A percentile compares a stretch with the other conserved stretches of the same genome.
Evolutionary conservation across 371 early-diverging fungal species (phyloP).

Genomic region (Capillidium heterosporum): DNA sequence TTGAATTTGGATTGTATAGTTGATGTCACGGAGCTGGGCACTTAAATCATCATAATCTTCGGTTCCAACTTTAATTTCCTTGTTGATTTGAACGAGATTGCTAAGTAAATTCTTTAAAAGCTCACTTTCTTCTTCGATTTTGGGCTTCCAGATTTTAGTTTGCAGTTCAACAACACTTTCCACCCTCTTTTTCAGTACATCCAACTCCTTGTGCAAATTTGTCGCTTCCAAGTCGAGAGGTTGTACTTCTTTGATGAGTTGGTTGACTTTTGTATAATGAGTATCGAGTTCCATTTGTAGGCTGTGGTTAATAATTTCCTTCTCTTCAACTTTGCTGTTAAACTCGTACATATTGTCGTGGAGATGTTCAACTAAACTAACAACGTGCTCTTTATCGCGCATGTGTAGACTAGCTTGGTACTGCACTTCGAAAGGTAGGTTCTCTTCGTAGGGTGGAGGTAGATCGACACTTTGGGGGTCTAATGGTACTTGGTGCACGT

Average conservation of each 20-base stretch:
- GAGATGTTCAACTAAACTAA: too few relatives aligned
- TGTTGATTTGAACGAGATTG: too few relatives aligned
- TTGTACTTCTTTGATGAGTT: not conserved
- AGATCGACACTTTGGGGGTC: constrained; percentile 87
- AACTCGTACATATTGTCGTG: too few relatives aligned
- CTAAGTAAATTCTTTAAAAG: not conserved
- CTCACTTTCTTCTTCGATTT: not conserved
- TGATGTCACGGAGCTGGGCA: not conserved
- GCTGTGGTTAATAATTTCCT: not conserved
- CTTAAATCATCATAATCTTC: not conserved
- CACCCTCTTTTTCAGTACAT: too few relatives aligned
- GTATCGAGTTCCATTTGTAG: not conserved
- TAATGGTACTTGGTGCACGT: constrained; percentile 78
- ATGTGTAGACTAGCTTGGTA: not conserved
- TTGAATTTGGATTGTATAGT: not conserved
- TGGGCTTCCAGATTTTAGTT: not conserved
- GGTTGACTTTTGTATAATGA: not conserved
- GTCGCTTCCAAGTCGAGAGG: not conserved
- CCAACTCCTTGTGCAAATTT: not conserved
- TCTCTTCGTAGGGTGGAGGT: too few relatives aligned
- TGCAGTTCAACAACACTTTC: not conserved
- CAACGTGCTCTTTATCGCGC: too few relatives aligned
- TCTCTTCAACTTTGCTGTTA: not conserved
- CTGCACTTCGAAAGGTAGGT: too few relatives aligned
- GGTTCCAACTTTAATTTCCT: not conserved